Base-by-base conservation (phyloP, 495 filamentous ascomycete genomes). In the Lophium mytilinum region DNA sequence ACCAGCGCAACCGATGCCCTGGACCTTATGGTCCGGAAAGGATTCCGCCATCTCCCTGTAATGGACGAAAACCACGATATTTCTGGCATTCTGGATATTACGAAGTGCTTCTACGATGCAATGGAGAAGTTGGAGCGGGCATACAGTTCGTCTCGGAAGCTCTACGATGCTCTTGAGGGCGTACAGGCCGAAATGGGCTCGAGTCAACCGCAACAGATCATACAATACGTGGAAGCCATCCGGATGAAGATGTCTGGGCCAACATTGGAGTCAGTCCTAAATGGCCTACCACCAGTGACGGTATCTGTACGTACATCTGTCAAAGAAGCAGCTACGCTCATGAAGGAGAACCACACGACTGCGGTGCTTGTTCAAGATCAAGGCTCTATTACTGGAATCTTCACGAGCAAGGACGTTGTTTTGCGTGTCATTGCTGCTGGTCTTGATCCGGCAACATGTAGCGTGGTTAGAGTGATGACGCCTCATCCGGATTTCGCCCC, bases 31-130 rank as follows among this genome's bases (percentile, higher is more conserved):
- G 93, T 98, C 48, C 79, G 90, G 55, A 98, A 97, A 73, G 93
- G 93, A 12, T 98, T 98, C 76, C 81, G 93, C 65, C 93, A 98
- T 80, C 72, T 98, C 59, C 93, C 93, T 2, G 93, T 98, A 43
- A 98, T 98, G 93, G 93, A 98, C 71, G 93, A 98, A 78, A 96
- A 97, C 72, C 92, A 97, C 69, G 90, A 98, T 68, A 98, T 98
- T 55, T 96, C 92, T 15, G 93, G 93, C 74, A 90, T 98, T 59
- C 78, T 98, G 45, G 93, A 98, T 76, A 98, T 98, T 67, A 98
- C 93, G 30, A 98, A 97, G 73, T 98, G 93, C 75, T 98, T 98
- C 74, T 98, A 98, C 71, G 93, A 98, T 75, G 93, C 93, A 41
- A 98, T 98, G 93, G 93, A 98, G 76, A 98, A 98, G 74, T 72